Percentiles rank a stretch among this genome's conserved stretches.
phyloP scores from a whole-genome alignment of 208 protist species.

The Crithidia thermophila region DNA sequence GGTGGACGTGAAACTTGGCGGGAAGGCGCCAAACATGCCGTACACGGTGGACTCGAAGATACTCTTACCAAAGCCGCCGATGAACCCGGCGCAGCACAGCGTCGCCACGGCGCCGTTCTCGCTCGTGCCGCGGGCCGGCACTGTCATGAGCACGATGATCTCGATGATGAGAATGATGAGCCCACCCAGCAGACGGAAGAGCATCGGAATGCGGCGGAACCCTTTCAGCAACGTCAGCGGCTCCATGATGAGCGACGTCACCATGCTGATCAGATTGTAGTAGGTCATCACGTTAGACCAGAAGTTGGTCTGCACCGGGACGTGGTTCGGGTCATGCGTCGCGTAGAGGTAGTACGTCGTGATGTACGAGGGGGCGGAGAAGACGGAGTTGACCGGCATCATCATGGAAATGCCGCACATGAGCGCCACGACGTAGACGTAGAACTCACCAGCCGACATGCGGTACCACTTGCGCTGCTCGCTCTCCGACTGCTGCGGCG shows the following conservation, averaged over 20 bases:
- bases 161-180: conserved; percentile 52
- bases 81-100: conserved; percentile 37
- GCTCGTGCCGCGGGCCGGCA: conserved; percentile 43
- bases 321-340: conserved; percentile 29
- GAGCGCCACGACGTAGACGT: conserved; percentile 59
- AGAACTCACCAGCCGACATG: conserved; percentile 30
- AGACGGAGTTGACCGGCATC: conserved; percentile 76
- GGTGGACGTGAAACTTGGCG: conserved; percentile 49
- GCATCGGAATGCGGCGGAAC: conserved; percentile 52
- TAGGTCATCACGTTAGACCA: conserved; percentile 74
- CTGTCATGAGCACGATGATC: conserved; percentile 49
- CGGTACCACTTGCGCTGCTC: conserved; percentile 30
- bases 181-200: conserved; percentile 40
- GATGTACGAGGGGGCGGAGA: conserved; percentile 75
- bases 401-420: conserved; percentile 73
- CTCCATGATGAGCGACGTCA: conserved; percentile 50
- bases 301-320: conserved; percentile 41
- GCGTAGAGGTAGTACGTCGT: conserved; percentile 57
- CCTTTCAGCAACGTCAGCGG: conserved; percentile 49
- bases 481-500: too few relatives aligned
- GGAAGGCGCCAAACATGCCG: conserved; percentile 67
- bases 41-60: conserved; percentile 79
- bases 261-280: conserved; percentile 58
- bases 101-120: conserved; percentile 49
- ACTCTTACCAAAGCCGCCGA: conserved; percentile 54